These are phyloP conservation scores for Penicillium steckii DNA, from an alignment of 495 filamentous ascomycete genomes.

Conservation along the genomic window DNA sequence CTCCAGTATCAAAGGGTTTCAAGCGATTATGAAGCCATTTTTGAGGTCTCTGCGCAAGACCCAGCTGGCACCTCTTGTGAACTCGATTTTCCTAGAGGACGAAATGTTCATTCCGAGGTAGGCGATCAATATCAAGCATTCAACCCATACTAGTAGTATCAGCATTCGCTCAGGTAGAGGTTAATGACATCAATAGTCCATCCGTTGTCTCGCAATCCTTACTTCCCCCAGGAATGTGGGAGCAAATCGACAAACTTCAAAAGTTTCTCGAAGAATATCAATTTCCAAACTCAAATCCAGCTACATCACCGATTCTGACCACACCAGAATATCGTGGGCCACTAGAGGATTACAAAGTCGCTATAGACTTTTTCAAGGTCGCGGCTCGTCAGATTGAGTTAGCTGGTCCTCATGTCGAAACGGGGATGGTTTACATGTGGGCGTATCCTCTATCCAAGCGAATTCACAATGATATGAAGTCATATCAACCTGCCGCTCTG, in stretches of 20 bases:
- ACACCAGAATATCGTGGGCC: not conserved
- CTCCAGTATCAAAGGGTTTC: slow-evolving; percentile 16
- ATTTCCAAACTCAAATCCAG: slow-evolving; percentile 6
- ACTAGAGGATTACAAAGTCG: slow-evolving; percentile 16
- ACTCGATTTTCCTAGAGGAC: slow-evolving; percentile 16
- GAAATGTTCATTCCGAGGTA: slow-evolving; percentile 20
- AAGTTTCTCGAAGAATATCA: slow-evolving; percentile 19
- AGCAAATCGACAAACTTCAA: slow-evolving; percentile 12
- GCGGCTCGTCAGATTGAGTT: slow-evolving; percentile 17
- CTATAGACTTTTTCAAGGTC: slow-evolving; percentile 10
- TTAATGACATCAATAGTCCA: not conserved
- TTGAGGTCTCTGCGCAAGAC: slow-evolving; percentile 13
- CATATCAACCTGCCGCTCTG: slow-evolving; percentile 48
- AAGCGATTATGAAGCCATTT: slow-evolving; percentile 23
- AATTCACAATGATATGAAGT: slow-evolving; percentile 44
- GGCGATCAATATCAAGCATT: not conserved
- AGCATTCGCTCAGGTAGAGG: not conserved
- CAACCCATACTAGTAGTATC: not conserved
- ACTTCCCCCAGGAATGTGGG: slow-evolving; percentile 18
- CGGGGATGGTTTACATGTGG: slow-evolving; percentile 29
- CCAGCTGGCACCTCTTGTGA: slow-evolving; percentile 18
- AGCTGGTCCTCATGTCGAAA: slow-evolving; percentile 18
- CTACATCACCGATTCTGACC: not conserved
- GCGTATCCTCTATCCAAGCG: slow-evolving; percentile 41
- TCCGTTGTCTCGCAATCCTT: slow-evolving; percentile 13